phyloP scores from a whole-genome alignment of 2,329 filamentous ascomycete species.

The Botrytis deweyae region DNA sequence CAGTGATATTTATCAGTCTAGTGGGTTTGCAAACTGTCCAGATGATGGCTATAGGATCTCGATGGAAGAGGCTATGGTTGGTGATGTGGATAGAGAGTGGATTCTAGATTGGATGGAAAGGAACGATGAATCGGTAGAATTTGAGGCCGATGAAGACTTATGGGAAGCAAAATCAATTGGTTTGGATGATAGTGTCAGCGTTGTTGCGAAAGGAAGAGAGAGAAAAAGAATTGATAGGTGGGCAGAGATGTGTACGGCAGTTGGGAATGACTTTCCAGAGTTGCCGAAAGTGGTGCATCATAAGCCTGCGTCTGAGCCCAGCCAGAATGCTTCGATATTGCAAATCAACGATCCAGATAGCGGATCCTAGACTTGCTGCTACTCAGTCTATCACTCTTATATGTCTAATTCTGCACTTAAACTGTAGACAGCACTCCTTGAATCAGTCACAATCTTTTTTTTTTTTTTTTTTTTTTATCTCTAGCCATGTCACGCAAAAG shows the following conservation, averaged over 20 bases:
- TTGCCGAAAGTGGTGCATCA: background rate
- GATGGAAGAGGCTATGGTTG: slow-evolving; percentile 22
- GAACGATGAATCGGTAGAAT: background rate
- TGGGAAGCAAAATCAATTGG: slow-evolving; percentile 15
- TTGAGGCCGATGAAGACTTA: background rate
- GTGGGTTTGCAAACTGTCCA: slow-evolving; percentile 22
- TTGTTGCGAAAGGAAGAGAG: slow-evolving; percentile 15
- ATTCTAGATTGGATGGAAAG: slow-evolving; percentile 28
- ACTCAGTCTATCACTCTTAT: background rate
- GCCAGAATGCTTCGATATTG: background rate
- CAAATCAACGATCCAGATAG: background rate
- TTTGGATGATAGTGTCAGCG: slow-evolving; percentile 14
- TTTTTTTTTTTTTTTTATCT: background rate
- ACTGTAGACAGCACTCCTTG: background rate
- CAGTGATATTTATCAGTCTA: slow-evolving; percentile 22
- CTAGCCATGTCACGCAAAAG: background rate
- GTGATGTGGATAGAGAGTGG: slow-evolving; percentile 23
- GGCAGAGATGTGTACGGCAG: background rate
- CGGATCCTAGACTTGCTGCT: background rate
- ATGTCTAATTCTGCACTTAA: too few relatives aligned
- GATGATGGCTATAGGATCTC: slow-evolving; percentile 30
- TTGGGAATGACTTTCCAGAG: background rate
- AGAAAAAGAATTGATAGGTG: slow-evolving; percentile 19
- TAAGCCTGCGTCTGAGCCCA: background rate
- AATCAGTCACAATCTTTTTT: background rate